These are phyloP conservation scores for Elsinoe batatas DNA, from an alignment of 2,329 filamentous ascomycete species.

Conservation along the genomic window DNA sequence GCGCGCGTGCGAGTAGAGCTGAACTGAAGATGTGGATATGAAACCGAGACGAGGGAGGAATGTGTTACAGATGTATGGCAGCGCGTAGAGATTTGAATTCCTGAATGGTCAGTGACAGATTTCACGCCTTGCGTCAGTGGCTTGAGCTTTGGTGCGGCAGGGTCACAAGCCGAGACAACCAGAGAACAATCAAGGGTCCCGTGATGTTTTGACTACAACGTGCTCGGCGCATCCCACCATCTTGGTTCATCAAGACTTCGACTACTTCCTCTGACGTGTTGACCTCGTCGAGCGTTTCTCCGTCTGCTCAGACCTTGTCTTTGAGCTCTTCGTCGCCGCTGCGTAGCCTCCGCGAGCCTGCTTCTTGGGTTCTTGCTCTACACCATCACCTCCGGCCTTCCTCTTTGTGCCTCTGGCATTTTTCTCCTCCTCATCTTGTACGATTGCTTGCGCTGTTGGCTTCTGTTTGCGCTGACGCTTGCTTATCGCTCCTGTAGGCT, in stretches of 20 bases:
- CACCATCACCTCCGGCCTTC: conserved; percentile 20
- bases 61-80: conserved; percentile 4
- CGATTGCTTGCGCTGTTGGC: conserved; percentile 20
- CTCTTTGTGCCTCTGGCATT: conserved; percentile 22
- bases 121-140: conserved; percentile 5
- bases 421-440: conserved; percentile 15
- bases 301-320: conserved; percentile 19
- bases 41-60: not conserved
- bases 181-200: not conserved
- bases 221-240: not conserved
- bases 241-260: not conserved
- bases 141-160: not conserved
- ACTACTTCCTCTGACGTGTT: not conserved
- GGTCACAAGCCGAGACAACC: conserved; percentile 3
- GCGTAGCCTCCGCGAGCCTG: conserved; percentile 24
- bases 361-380: conserved; percentile 24
- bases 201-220: too few species aligned
- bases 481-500: conserved; percentile 4
- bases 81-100: not conserved
- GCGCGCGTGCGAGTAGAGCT: conserved; percentile 9
- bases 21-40: not conserved
- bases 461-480: conserved; percentile 19
- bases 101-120: not conserved
- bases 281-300: conserved; percentile 12
- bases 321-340: conserved; percentile 29